phyloP scores from a whole-genome alignment of 2,329 filamentous ascomycete species.

The Onygena corvina region DNA sequence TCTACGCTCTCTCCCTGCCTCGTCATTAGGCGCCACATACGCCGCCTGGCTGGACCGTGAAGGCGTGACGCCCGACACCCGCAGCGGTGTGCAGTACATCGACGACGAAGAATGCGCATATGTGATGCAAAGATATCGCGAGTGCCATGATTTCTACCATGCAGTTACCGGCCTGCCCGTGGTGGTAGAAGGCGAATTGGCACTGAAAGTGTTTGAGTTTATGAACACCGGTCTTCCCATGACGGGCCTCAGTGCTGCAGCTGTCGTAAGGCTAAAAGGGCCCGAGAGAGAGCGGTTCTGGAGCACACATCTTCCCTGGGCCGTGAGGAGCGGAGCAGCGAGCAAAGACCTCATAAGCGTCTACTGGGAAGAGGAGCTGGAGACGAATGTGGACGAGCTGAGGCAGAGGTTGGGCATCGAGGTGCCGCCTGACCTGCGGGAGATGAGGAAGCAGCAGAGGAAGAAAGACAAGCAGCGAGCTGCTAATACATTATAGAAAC shows the following conservation, averaged over 20 bases:
- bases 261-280: slow-evolving; percentile 52
- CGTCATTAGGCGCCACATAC: slow-evolving; percentile 71
- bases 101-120: slow-evolving; percentile 94
- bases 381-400: slow-evolving; percentile 67
- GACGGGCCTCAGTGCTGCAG: slow-evolving; percentile 77
- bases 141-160: slow-evolving; percentile 97
- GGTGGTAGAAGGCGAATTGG: slow-evolving; percentile 89
- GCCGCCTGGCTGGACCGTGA: slow-evolving; percentile 87
- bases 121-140: slow-evolving; percentile 95
- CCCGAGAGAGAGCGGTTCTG: slow-evolving; percentile 56
- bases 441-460: slow-evolving; percentile 58
- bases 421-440: slow-evolving; percentile 72
- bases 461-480: slow-evolving; percentile 49
- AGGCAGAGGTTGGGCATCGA: slow-evolving; percentile 69
- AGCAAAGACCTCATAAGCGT: slow-evolving; percentile 81
- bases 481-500: neutral
- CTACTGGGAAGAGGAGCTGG: slow-evolving; percentile 92
- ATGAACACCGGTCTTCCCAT: slow-evolving; percentile 88
- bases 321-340: slow-evolving; percentile 59
- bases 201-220: slow-evolving; percentile 97
- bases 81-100: slow-evolving; percentile 71
- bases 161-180: slow-evolving; percentile 82
- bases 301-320: slow-evolving; percentile 65
- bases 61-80: slow-evolving; percentile 83
- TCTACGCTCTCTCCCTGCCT: slow-evolving; percentile 59